A percentile compares a stretch with the other conserved stretches of the same genome.
These are phyloP conservation scores for Catunica adiposa DNA, from an alignment of 2,329 filamentous ascomycete genomes.

Conservation along the genomic window DNA sequence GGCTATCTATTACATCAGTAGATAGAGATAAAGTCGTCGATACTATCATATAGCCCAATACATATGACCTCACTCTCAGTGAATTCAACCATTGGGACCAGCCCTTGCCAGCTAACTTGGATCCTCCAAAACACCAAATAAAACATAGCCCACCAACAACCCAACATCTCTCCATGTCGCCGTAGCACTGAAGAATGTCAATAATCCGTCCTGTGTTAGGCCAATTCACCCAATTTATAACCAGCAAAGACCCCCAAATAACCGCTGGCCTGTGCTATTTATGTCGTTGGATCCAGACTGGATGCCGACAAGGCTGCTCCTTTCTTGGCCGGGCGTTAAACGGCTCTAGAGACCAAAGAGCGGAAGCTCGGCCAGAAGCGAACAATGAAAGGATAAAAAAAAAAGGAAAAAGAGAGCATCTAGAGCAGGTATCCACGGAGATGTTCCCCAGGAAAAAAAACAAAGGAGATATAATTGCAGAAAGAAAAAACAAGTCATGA, in stretches of 20 bases:
- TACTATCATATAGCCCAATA: no score
- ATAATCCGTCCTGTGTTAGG: background rate
- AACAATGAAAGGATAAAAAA: background rate
- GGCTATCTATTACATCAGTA: no score
- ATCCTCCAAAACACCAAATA: background rate
- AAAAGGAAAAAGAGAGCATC: background rate
- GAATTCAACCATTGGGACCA: background rate
- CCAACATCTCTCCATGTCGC: no score
- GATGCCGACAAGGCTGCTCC: background rate
- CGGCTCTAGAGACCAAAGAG: no score
- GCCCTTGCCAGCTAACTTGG: background rate
- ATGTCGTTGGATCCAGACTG: background rate
- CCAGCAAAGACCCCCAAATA: background rate
- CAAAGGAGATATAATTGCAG: conserved; percentile 3
- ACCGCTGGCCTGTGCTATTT: background rate
- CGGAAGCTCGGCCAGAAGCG: background rate
- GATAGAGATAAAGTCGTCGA: no score
- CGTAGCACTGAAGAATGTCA: background rate
- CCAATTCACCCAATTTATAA: background rate
- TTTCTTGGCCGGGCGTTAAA: background rate
- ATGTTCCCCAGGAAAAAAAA: background rate
- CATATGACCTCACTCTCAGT: background rate
- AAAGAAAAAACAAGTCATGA: conserved; percentile 10
- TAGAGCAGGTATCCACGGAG: background rate
- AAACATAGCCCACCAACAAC: background rate